phyloP scores from a whole-genome alignment of 495 filamentous ascomycete species.

The Chlorociboria aeruginascens region DNA sequence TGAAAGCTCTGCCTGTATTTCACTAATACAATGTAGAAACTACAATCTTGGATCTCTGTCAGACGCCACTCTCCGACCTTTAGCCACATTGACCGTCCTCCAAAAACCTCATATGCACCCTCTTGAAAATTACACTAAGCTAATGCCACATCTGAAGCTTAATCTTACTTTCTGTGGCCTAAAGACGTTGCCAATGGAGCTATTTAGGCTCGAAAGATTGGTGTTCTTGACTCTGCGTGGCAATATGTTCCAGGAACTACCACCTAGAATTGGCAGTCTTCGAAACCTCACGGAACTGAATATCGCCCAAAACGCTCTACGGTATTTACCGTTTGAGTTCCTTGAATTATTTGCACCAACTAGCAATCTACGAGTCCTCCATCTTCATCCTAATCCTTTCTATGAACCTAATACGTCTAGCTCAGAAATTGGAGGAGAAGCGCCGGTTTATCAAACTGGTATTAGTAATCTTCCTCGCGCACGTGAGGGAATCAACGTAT shows the following conservation, averaged over 20 bases:
- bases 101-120: slow-evolving; percentile 19
- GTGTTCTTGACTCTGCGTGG: slow-evolving; percentile 60
- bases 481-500: not conserved
- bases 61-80: slow-evolving; percentile 37
- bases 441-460: slow-evolving; percentile 17
- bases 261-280: slow-evolving; percentile 51
- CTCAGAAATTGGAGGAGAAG: not conserved
- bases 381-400: slow-evolving; percentile 38
- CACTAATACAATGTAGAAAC: not conserved
- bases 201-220: slow-evolving; percentile 44
- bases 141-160: slow-evolving; percentile 44
- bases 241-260: slow-evolving; percentile 55
- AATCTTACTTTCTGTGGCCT: slow-evolving; percentile 55
- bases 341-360: slow-evolving; percentile 40
- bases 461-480: slow-evolving; percentile 8
- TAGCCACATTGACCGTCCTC: slow-evolving; percentile 46
- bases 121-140: not conserved
- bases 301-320: slow-evolving; percentile 56
- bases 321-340: slow-evolving; percentile 59
- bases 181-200: slow-evolving; percentile 30
- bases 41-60: slow-evolving; percentile 27
- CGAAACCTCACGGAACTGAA: slow-evolving; percentile 55
- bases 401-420: slow-evolving; percentile 19
- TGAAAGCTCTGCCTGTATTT: not conserved
- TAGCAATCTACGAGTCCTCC: slow-evolving; percentile 24